phyloP scores from a whole-genome alignment of 306 rosid species.

The Vigna nakashimae region DNA sequence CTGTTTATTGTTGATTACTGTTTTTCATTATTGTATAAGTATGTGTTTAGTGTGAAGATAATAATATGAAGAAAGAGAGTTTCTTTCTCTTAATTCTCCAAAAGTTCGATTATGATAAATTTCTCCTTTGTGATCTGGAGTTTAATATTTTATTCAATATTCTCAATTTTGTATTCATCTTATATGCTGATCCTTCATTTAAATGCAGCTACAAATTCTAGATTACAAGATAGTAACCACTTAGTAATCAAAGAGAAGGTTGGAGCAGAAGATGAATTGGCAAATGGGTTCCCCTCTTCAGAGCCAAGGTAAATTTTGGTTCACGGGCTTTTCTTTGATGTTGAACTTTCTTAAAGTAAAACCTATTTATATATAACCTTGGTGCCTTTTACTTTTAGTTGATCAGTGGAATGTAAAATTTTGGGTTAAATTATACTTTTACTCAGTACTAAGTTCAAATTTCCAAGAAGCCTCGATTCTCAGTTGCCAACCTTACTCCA shows the following conservation, averaged over 20 bases:
- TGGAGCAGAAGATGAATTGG: slow-evolving; percentile 47
- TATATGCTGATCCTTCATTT: slow-evolving; percentile 33
- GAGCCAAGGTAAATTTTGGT: slow-evolving; percentile 55
- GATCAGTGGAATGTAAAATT: slow-evolving; percentile 5
- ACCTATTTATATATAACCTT: slow-evolving; percentile 8
- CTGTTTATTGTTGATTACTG: too few species aligned
- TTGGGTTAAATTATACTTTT: slow-evolving; percentile 1
- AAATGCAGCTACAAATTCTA: slow-evolving; percentile 53
- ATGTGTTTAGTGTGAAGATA: too few species aligned
- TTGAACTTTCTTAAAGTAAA: neutral
- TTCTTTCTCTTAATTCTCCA: too few species aligned
- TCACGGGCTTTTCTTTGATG: slow-evolving; percentile 22
- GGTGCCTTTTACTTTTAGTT: slow-evolving; percentile 7
- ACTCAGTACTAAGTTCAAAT: neutral
- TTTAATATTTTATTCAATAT: neutral
- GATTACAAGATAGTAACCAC: slow-evolving; percentile 49
- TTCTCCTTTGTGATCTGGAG: slow-evolving; percentile 2
- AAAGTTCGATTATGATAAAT: slow-evolving; percentile 9
- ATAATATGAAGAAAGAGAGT: too few species aligned
- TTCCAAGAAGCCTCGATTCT: slow-evolving; percentile 23
- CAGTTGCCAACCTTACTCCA: slow-evolving; percentile 14
- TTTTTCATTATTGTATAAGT: too few species aligned
- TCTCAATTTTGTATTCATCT: slow-evolving; percentile 31
- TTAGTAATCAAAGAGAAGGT: slow-evolving; percentile 49
- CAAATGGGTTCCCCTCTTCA: slow-evolving; percentile 64